A percentile compares a stretch with the other conserved stretches of the same genome.
Evolutionary conservation across 176 grass and related monocot genomes (phyloP).

Genomic region (Rhynchospora tenuis): DNA sequence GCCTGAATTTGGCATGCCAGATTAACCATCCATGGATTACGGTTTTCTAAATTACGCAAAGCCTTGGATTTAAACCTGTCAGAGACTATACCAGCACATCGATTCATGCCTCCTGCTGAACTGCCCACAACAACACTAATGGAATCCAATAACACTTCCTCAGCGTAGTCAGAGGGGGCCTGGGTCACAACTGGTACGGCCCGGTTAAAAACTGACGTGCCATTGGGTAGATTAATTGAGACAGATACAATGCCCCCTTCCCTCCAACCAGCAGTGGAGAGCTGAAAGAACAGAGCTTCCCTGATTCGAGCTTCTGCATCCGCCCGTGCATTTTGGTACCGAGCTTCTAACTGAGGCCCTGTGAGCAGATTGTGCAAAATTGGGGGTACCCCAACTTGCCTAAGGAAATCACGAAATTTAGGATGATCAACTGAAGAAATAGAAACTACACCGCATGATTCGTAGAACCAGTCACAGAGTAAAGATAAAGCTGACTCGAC

Average conservation of each 20-base stretch:
- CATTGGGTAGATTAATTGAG: conserved; percentile 64
- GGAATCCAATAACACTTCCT: conserved; percentile 47
- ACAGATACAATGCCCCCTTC: conserved; percentile 31
- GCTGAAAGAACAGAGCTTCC: conserved; percentile 86
- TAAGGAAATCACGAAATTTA: conserved; percentile 67
- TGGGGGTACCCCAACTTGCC: conserved; percentile 56
- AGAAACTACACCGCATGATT: conserved; percentile 55
- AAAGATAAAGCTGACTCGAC: conserved; percentile 58
- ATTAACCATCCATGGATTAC: conserved; percentile 70
- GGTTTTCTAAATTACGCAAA: conserved; percentile 53
- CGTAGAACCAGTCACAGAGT: conserved; percentile 71
- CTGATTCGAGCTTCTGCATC: conserved; percentile 57
- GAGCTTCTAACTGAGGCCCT: conserved; percentile 46
- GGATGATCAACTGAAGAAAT: conserved; percentile 52
- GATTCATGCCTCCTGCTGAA: conserved; percentile 40
- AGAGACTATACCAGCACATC: conserved; percentile 64
- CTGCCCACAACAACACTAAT: conserved; percentile 37
- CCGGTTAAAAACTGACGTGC: conserved; percentile 58
- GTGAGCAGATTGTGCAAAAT: conserved; percentile 39
- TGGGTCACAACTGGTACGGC: conserved; percentile 29
- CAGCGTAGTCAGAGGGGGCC: conserved; percentile 42
- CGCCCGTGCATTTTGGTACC: conserved; percentile 42
- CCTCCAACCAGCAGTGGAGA: conserved; percentile 61
- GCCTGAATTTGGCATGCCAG: conserved; percentile 61
- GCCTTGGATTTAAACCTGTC: conserved; percentile 80